A percentile compares a stretch with the other conserved stretches of the same genome.
Conservation (phyloP, 2,329 filamentous ascomycete species). For the Paecilomyces sp. region DNA sequence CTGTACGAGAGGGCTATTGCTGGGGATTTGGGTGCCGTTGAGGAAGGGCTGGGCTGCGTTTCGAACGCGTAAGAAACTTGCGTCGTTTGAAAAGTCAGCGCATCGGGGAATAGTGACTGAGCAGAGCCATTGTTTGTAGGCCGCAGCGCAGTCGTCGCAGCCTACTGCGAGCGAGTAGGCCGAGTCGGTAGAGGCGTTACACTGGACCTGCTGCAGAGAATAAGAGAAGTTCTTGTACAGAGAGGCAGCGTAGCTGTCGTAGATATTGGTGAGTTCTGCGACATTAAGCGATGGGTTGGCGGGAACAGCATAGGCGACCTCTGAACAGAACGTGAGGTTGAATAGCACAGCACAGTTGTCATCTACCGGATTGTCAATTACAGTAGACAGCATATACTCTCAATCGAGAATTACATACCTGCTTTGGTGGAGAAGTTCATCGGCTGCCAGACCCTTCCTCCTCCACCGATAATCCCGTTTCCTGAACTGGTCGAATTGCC, state of each 20-base stretch:
- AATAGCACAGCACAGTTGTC: slow-evolving; percentile 80
- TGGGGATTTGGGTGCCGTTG: slow-evolving; percentile 54
- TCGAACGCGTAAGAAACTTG: slow-evolving; percentile 56
- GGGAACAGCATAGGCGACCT: slow-evolving; percentile 86
- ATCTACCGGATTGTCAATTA: slow-evolving; percentile 38
- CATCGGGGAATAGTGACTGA: slow-evolving; percentile 88
- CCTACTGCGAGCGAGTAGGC: slow-evolving; percentile 73
- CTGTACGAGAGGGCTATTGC: slow-evolving; percentile 23
- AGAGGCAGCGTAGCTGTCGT: slow-evolving; percentile 65
- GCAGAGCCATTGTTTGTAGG: slow-evolving; percentile 95
- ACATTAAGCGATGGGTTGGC: slow-evolving; percentile 63
- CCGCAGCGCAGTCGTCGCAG: slow-evolving; percentile 67
- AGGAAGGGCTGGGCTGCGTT: slow-evolving; percentile 66
- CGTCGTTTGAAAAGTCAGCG: slow-evolving; percentile 63
- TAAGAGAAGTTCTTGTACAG: slow-evolving; percentile 75
- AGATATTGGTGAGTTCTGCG: slow-evolving; percentile 59
- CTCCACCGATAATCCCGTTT: slow-evolving; percentile 56
- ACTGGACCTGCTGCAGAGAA: slow-evolving; percentile 75
- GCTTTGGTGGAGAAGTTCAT: slow-evolving; percentile 73
- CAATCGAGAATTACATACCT: slow-evolving; percentile 44
- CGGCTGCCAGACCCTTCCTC: slow-evolving; percentile 65
- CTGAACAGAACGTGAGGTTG: slow-evolving; percentile 80
- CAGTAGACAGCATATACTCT: background rate
- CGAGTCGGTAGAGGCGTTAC: slow-evolving; percentile 65
- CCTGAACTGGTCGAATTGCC: slow-evolving; percentile 49